A percentile compares a stretch with the other conserved stretches of the same genome.
Evolutionary conservation across 352 stramenopile genomes (phyloP).

Genomic region (Pythium scleroteichum): DNA sequence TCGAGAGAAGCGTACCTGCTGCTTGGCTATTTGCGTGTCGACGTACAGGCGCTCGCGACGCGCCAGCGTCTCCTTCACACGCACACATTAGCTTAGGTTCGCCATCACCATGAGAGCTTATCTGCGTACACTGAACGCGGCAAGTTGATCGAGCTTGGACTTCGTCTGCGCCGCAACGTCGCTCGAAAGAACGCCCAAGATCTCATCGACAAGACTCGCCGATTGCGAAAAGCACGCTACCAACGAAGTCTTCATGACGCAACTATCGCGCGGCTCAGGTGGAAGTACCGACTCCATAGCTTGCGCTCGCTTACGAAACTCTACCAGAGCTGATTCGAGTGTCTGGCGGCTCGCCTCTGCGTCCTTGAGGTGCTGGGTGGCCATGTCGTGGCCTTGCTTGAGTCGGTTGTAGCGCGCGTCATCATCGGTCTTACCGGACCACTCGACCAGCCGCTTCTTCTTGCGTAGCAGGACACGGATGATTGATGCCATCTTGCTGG

Average conservation of each 20-base stretch:
- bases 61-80: slow-evolving; percentile 30
- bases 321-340: slow-evolving; percentile 28
- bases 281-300: slow-evolving; percentile 23
- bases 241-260: slow-evolving; percentile 31
- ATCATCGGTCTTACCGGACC: slow-evolving; percentile 4
- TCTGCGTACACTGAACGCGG: slow-evolving; percentile 32
- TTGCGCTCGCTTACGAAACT: slow-evolving; percentile 21
- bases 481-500: slow-evolving; percentile 1
- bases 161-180: slow-evolving; percentile 35
- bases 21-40: slow-evolving; percentile 32
- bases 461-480: slow-evolving; percentile 25
- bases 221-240: slow-evolving; percentile 14
- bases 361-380: slow-evolving; percentile 37
- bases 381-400: slow-evolving; percentile 28
- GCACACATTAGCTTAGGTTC: no score
- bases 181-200: slow-evolving; percentile 24
- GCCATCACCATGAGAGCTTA: no score
- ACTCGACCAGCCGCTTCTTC: slow-evolving; percentile 24
- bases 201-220: slow-evolving; percentile 19
- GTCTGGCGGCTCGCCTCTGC: slow-evolving; percentile 27
- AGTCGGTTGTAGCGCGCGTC: slow-evolving; percentile 42
- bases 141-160: slow-evolving; percentile 36
- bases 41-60: slow-evolving; percentile 34
- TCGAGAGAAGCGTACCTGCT: slow-evolving; percentile 26
- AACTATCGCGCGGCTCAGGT: slow-evolving; percentile 20